phyloP scores from a whole-genome alignment of 2,329 filamentous ascomycete genomes.

The Aureobasidium vineae region DNA sequence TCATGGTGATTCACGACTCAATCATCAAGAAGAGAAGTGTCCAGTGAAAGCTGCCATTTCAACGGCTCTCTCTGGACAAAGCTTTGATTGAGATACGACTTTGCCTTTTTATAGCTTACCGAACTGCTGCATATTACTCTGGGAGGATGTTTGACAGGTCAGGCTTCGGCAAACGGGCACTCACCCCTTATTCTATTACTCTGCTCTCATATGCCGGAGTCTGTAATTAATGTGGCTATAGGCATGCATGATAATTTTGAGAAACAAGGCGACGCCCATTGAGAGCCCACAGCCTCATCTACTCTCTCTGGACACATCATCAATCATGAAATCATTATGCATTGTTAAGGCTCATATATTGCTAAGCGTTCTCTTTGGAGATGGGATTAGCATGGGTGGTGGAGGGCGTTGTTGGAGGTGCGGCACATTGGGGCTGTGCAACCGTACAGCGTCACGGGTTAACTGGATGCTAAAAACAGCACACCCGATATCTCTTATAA shows the following conservation, averaged over 20 bases:
- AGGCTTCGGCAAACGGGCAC: too few relatives aligned
- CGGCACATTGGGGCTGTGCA: slow-evolving; percentile 16
- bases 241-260: not conserved
- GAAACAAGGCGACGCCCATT: not conserved
- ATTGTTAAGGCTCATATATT: not conserved
- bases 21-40: not conserved
- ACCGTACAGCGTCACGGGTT: slow-evolving; percentile 6
- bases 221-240: not conserved
- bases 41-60: not conserved
- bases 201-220: not conserved
- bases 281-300: too few relatives aligned
- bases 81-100: not conserved
- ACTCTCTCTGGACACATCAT: not conserved
- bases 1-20: not conserved
- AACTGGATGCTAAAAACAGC: not conserved
- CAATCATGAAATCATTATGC: not conserved
- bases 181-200: too few relatives aligned
- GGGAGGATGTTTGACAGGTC: too few relatives aligned
- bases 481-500: not conserved
- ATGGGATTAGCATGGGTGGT: too few relatives aligned
- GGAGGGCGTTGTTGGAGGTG: not conserved
- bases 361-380: not conserved
- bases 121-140: too few relatives aligned
- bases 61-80: not conserved
- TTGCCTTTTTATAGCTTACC: not conserved